Base-by-base conservation (phyloP, 345 rosid species). In the Camelina hispida region DNA sequence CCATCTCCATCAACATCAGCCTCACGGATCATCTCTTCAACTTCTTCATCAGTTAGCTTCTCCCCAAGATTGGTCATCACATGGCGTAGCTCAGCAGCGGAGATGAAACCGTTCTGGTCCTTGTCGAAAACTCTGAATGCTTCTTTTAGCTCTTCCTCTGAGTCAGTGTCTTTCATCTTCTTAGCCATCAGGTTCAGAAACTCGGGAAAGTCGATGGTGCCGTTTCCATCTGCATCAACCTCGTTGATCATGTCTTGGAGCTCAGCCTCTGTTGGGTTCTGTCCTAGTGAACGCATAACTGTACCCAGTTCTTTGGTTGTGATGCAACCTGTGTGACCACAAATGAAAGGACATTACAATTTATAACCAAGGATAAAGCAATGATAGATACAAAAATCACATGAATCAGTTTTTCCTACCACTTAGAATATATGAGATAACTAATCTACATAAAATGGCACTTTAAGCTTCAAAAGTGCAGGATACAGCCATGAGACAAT, bases 161-260 rank as follows among this genome's bases (percentile, higher is more conserved):
- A 28, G 30, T 28, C 30, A 28, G 30, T 28, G 30, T 28, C 30
- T 28, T 28, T 28, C 30, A 28, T 28, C 30, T 28, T 28, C 30
- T 28, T 28, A 28, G 30, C 30, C 30, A 28, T 28, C 30, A 28
- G 30, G 30, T 28, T 28, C 30, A 28, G 30, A 4, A 28, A 28
- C 30, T 28, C 30, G 30, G 86, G 85, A 60, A 83, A 85, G 54
- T 83, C 86, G 53, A 85, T 79, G 0, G 88, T 81, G 4, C 86
- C 84, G 74, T 83, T 83, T 50, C 83, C 86, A 69, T 85, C 86
- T 35, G 86, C 86, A 58, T 83, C 86, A n/a, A 85, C 86, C 34
- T 83, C 86, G 8, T 62, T 81, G 78, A 85, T 85, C 88, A 85
- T 83, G 73, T 81, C 86, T 50, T 80, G 83, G 1, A 85, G 76